A percentile compares a stretch with the other conserved stretches of the same genome.
These are phyloP conservation scores for Phytopythium boreale DNA, from an alignment of 352 stramenopile species.

Conservation along the genomic window DNA sequence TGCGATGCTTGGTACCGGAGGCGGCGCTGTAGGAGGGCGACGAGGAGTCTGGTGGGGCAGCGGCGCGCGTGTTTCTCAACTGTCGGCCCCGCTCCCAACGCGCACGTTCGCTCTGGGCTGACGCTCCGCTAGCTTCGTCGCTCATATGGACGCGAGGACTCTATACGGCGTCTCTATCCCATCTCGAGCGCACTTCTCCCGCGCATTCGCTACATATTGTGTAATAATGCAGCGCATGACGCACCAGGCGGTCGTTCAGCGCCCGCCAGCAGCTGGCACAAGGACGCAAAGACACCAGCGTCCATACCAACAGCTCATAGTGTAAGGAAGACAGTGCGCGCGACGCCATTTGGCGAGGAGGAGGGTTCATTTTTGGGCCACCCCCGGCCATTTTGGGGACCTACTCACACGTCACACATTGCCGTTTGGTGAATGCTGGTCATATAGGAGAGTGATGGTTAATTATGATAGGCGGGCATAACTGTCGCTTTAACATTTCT, in stretches of 20 bases:
- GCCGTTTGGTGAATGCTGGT: slow-evolving; percentile 3
- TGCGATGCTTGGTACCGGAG: not conserved
- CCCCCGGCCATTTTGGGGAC: not conserved
- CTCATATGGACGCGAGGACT: not conserved
- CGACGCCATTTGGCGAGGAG: not conserved
- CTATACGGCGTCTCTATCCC: not conserved
- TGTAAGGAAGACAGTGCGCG: no score
- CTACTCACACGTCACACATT: slow-evolving; percentile 8
- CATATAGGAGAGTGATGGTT: not conserved
- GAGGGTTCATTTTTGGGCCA: not conserved
- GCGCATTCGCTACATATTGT: not conserved
- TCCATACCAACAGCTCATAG: not conserved
- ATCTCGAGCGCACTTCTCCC: not conserved
- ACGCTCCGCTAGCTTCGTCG: not conserved
- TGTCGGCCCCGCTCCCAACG: not conserved
- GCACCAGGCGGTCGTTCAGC: not conserved
- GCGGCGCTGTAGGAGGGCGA: not conserved
- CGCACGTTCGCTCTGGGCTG: not conserved
- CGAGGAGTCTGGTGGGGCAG: not conserved
- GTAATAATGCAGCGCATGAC: no score
- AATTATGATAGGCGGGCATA: not conserved
- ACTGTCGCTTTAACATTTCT: not conserved
- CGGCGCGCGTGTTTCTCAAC: not conserved
- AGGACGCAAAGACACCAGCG: not conserved
- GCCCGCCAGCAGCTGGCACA: not conserved